Evolutionary conservation across 2,329 filamentous ascomycete genomes (phyloP), one percentile per base, ranked within the genome.

Genomic region (Botryotinia convoluta): DNA sequence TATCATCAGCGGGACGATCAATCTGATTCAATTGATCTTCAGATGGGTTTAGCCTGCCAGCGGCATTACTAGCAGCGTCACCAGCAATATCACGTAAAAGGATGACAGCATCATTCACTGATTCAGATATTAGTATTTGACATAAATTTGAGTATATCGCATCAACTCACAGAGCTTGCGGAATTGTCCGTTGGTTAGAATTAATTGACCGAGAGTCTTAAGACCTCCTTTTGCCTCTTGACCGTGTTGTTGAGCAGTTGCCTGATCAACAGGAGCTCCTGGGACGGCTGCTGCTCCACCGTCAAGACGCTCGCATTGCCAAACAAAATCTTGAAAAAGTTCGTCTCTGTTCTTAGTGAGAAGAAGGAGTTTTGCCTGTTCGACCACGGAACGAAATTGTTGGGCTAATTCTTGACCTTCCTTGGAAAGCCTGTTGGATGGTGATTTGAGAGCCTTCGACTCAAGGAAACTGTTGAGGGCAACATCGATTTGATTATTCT

Each of bases 271-370:
- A 0, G 94, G 92, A 1, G 89, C 87, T 72, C 87, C 86, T 5
- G 93, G 93, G 1, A 86, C 83, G 73, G 84, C 82, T 39, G 93
- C 86, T 69, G 87, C 86, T 79, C 87, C 90, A 73, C 88, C 84
- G 71, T 90, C 89, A 75, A 96, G 90, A 64, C 92, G 88, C 80
- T 94, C 90, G 0, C 94, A 95, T 81, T 97, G 93, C 92, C 93
- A 99, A 83, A 98, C 93, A 83, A 99, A 98, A 80, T 99, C 95
- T 81, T 99, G 96, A 32, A 99, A 85, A 73, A 98, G 84, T 80
- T 99, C 94, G 81, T 95, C 96, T 74, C 97, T 89, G 81, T 99
- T 99, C 88, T 98, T 99, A 84, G 92, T 92, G 39, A 99, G 86
- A 14, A 98, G 85, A 20, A 99, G 87, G 73, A 90, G 84, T 86